Evolutionary conservation across 805 yeast genomes (phyloP), one percentile per base, ranked within the genome.

Genomic region (Wickerhamiella occidentalis): DNA sequence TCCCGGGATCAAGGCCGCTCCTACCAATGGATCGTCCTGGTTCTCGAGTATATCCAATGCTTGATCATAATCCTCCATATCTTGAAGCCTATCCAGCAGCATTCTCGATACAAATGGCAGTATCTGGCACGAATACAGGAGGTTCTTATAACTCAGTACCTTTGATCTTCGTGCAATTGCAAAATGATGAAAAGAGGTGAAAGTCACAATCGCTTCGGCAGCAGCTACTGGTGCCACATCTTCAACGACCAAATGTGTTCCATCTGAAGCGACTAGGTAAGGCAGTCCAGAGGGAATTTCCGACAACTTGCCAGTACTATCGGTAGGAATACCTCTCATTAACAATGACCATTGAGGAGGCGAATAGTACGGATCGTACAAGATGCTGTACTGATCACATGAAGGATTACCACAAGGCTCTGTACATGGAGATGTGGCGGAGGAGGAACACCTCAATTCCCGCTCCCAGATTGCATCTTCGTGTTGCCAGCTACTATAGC

Each of bases 201-300:
- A 45, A 8, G 48, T 37, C n/a, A 45, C 48, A n/a, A 45, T 36
- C 13, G 48, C 48, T 15, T 45, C 41, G 8, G 40, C 40, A 18
- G 35, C 19, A 21, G 41, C 40, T 9, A 45, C 40, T 15, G 47
- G 47, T 13, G 47, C 47, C 33, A 45, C 47, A 18, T 45, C 47
- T 15, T 35, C 41, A 12, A 45, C 40, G 15, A 13, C 38, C 30
- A 45, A 29, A 21, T 15, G 19, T n/a, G 19, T 5, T 8, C 30
- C 44, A 23, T 40, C 30, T 15, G 33, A 30, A n/a, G 41, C 15
- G 45, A 78, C 76, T 64, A 92, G 72, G 60, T 65, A 86, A 6
- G 90, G 88, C 42, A 90, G 60, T 63, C 92, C 98, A 41, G 73
- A 73, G 22, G 62, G 61, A 1, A 81, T 28, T 15, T 45, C 43